Evolutionary conservation across 2,329 filamentous ascomycete species (phyloP).

Genomic region (Talaromyces amestolkiae): DNA sequence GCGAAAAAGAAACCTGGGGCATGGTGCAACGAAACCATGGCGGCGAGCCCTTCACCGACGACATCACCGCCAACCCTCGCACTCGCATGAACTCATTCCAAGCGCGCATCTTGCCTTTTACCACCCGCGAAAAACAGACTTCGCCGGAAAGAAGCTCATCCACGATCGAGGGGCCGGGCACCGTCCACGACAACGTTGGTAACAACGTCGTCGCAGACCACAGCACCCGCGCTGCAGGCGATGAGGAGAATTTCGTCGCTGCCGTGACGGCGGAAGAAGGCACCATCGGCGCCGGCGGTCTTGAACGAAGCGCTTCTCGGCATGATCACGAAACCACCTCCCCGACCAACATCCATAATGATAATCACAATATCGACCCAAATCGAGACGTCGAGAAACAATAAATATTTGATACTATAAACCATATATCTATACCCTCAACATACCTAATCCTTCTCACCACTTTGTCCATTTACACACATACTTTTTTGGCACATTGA

Average conservation of each 20-base stretch:
- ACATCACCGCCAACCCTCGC: slow-evolving; percentile 35
- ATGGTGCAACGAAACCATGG: slow-evolving; percentile 32
- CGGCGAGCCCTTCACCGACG: slow-evolving; percentile 39
- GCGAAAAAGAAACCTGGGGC: slow-evolving; percentile 45
- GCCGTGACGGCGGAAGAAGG: slow-evolving; percentile 5
- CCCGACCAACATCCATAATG: neutral
- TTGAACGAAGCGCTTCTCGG: slow-evolving; percentile 12
- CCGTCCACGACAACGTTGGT: neutral
- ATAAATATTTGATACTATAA: neutral
- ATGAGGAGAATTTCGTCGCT: neutral
- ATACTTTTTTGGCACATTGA: neutral
- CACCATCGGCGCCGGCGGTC: slow-evolving; percentile 11
- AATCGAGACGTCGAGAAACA: slow-evolving; percentile 12
- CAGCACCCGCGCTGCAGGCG: neutral
- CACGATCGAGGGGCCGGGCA: neutral
- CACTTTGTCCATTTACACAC: neutral
- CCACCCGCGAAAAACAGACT: slow-evolving; percentile 10
- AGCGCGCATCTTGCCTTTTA: slow-evolving; percentile 22
- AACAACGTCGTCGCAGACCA: neutral
- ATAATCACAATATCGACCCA: neutral
- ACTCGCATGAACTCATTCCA: slow-evolving; percentile 41
- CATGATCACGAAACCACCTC: neutral
- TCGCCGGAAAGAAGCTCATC: slow-evolving; percentile 2
- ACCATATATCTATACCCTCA: neutral
- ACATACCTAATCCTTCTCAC: neutral